Conservation (phyloP, 306 rosid species). For the Vicia faba region DNA sequence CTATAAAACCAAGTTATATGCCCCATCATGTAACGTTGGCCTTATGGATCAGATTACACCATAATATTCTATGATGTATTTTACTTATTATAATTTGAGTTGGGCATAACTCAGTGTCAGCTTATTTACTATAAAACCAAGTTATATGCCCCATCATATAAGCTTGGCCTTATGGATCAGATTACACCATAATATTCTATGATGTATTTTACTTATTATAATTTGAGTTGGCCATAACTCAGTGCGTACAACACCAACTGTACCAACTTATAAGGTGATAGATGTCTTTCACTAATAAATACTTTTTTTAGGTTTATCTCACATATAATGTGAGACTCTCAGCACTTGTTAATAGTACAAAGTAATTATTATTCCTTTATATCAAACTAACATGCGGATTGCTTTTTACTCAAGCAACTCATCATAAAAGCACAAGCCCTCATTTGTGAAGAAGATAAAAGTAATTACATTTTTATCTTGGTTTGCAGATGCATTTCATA, state of each 20-base stretch:
- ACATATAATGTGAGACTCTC: not conserved
- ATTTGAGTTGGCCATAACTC: not conserved
- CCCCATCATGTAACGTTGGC: too few relatives aligned
- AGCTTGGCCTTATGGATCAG: too few relatives aligned
- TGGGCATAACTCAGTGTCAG: not conserved
- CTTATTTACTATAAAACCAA: too few relatives aligned
- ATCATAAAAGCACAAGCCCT: too few relatives aligned
- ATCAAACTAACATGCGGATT: not conserved
- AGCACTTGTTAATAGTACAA: not conserved
- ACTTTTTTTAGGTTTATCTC: not conserved
- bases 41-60: not conserved
- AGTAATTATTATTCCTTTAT: not conserved
- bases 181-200: not conserved
- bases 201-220: not conserved
- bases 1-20: too few relatives aligned
- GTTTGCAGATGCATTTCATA: slow-evolving; percentile 9
- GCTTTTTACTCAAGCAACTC: too few relatives aligned
- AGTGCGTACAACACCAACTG: not conserved
- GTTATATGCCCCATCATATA: too few relatives aligned
- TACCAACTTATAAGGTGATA: not conserved
- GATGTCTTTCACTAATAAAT: not conserved
- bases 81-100: not conserved
- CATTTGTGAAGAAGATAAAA: too few relatives aligned
- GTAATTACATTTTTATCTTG: not conserved
- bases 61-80: not conserved